Percentiles rank a stretch among this genome's conserved stretches.
Evolutionary conservation across 2,329 filamentous ascomycete genomes (phyloP).

Genomic region (Tricladium varicosporioides): DNA sequence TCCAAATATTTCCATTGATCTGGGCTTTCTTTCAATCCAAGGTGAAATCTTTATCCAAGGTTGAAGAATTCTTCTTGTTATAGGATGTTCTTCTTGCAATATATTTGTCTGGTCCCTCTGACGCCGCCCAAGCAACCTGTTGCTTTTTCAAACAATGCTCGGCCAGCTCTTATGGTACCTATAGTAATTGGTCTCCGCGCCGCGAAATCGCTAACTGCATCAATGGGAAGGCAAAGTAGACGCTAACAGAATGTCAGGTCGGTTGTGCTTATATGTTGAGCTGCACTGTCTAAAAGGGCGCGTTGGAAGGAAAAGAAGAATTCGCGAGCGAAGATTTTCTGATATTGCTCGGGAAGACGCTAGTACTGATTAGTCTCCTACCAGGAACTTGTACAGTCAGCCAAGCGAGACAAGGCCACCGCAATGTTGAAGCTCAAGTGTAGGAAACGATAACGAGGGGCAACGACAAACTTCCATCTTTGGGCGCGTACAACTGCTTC

Average conservation of each 20-base stretch:
- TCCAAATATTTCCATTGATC: too few species aligned
- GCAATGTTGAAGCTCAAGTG: constrained; percentile 16
- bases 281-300: constrained; percentile 85
- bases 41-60: background rate
- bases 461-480: constrained; percentile 6
- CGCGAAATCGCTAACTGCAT: constrained; percentile 60
- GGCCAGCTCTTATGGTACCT: constrained; percentile 59
- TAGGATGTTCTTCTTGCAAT: background rate
- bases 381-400: constrained; percentile 3
- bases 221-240: constrained; percentile 56
- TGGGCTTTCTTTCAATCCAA: too few species aligned
- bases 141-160: constrained; percentile 41
- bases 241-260: constrained; percentile 68
- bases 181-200: constrained; percentile 50
- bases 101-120: constrained; percentile 72
- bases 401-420: constrained; percentile 20
- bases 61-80: too few species aligned
- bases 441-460: constrained; percentile 25
- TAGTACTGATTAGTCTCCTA: constrained; percentile 14
- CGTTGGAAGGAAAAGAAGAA: constrained; percentile 54
- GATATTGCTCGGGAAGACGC: constrained; percentile 16
- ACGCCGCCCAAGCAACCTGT: constrained; percentile 73
- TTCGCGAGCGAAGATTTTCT: constrained; percentile 17
- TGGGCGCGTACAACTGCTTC: constrained; percentile 6
- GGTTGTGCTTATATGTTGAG: constrained; percentile 60